A percentile compares a stretch with the other conserved stretches of the same genome.
Evolutionary conservation across 2,329 filamentous ascomycete genomes (phyloP).

Genomic region (Orbilia blumenaviensis): DNA sequence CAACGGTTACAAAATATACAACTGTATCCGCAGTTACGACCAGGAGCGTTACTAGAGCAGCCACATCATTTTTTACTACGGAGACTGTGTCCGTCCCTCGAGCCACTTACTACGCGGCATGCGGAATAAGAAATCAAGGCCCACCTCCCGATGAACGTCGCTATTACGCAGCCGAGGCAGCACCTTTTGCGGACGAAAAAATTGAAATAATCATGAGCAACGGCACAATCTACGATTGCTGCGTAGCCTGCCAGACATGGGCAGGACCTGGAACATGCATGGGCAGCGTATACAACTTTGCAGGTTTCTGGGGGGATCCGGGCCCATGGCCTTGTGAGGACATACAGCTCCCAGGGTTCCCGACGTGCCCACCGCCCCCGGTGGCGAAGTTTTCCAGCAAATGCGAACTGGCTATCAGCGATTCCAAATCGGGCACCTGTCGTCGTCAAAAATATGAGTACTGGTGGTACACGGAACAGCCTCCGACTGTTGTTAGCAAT

Average conservation of each 20-base stretch:
- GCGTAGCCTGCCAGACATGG: conserved; percentile 1
- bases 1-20: not conserved
- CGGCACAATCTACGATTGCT: conserved; percentile 19
- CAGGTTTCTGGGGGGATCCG: conserved; percentile 7
- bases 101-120: conserved; percentile 13
- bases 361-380: not conserved
- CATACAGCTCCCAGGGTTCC: too few relatives aligned
- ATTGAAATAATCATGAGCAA: conserved; percentile 9
- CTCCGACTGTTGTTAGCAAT: conserved; percentile 10
- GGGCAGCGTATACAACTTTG: conserved; percentile 16
- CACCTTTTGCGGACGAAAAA: not conserved
- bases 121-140: conserved; percentile 4
- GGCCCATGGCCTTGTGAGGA: not conserved
- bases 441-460: not conserved
- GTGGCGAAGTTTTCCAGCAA: not conserved
- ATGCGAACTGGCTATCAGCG: conserved; percentile 10
- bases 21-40: not conserved
- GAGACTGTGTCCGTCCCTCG: not conserved
- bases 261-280: not conserved
- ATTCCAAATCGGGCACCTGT: not conserved
- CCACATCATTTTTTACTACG: not conserved
- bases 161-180: not conserved
- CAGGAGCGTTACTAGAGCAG: not conserved
- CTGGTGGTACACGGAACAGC: not conserved
- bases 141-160: not conserved